A percentile compares a stretch with the other conserved stretches of the same genome.
Conservation (phyloP, 805 yeast genomes). For the Maudiozyma serrabonitensis region DNA sequence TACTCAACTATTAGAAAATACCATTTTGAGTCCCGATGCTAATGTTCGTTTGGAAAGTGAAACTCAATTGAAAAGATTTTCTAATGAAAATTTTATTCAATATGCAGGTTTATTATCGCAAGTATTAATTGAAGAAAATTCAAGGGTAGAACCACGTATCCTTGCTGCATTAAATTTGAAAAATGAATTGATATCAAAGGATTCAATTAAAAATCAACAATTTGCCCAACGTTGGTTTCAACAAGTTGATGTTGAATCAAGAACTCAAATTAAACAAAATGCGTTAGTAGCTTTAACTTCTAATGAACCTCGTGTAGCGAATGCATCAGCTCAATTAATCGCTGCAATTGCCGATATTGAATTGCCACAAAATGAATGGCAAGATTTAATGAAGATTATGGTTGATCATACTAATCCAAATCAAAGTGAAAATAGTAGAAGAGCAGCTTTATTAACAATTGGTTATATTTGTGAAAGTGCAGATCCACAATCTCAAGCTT, state of each 20-base stretch:
- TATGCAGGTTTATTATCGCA: constrained; percentile 62
- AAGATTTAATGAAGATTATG: constrained; percentile 69
- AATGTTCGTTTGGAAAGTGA: constrained; percentile 68
- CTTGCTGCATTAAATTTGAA: constrained; percentile 83
- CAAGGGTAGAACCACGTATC: constrained; percentile 74
- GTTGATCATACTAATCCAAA: constrained; percentile 79
- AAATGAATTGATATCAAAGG: constrained; percentile 82
- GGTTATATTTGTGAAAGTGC: constrained; percentile 96
- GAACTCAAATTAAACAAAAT: constrained; percentile 54
- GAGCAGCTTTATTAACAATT: constrained; percentile 78
- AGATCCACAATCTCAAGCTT: constrained; percentile 63
- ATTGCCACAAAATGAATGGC: constrained; percentile 82
- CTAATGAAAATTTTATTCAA: constrained; percentile 66
- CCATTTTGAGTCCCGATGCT: constrained; percentile 61
- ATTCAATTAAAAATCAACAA: constrained; percentile 43
- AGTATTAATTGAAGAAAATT: constrained; percentile 56
- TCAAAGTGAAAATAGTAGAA: constrained; percentile 69
- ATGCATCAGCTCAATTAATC: constrained; percentile 84
- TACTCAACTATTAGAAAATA: constrained; percentile 64
- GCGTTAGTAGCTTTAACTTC: constrained; percentile 57
- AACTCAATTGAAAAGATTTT: constrained; percentile 57
- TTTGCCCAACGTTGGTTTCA: constrained; percentile 69
- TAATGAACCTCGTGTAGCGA: constrained; percentile 65
- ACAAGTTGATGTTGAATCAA: constrained; percentile 41
- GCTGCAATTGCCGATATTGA: constrained; percentile 97